A percentile compares a stretch with the other conserved stretches of the same genome.
These are phyloP conservation scores for Malassezia obtusa DNA, from an alignment of 1,284 basidiomycete genomes.

Conservation along the genomic window DNA sequence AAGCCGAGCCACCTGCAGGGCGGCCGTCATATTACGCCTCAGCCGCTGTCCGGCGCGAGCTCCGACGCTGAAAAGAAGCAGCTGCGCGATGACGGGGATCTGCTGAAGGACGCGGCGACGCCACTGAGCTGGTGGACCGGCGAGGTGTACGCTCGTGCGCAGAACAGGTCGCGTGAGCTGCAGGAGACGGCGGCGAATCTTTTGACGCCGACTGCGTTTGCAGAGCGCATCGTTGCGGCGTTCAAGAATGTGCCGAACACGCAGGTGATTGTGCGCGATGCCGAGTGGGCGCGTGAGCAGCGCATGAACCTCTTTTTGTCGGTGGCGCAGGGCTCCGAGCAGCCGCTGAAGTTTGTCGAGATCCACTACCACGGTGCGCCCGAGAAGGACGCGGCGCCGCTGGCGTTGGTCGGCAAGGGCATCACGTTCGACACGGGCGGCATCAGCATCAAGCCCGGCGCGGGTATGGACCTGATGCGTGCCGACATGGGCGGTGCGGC, in stretches of 20 bases:
- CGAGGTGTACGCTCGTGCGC: slow-evolving; percentile 61
- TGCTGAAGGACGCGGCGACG: slow-evolving; percentile 24
- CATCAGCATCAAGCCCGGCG: slow-evolving; percentile 69
- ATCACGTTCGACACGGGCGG: slow-evolving; percentile 63
- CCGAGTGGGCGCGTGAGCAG: slow-evolving; percentile 74
- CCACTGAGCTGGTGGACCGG: slow-evolving; percentile 44
- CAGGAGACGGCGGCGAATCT: slow-evolving; percentile 73
- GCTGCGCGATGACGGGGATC: slow-evolving; percentile 35
- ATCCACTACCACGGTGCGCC: slow-evolving; percentile 72
- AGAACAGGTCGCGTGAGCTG: slow-evolving; percentile 76
- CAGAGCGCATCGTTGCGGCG: slow-evolving; percentile 61
- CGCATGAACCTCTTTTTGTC: slow-evolving; percentile 82
- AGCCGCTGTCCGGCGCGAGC: slow-evolving; percentile 25
- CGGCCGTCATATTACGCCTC: slow-evolving; percentile 33
- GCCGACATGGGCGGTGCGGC: slow-evolving; percentile 56
- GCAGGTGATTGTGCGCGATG: slow-evolving; percentile 63
- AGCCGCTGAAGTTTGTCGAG: slow-evolving; percentile 78
- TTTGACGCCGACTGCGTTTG: slow-evolving; percentile 55
- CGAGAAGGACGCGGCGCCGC: slow-evolving; percentile 55
- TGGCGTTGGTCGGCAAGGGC: slow-evolving; percentile 73
- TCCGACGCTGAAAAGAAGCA: slow-evolving; percentile 31
- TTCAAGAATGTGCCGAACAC: slow-evolving; percentile 63
- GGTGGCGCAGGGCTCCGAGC: slow-evolving; percentile 68
- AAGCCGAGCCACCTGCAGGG: slow-evolving; percentile 31
- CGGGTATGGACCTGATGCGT: slow-evolving; percentile 54